Conservation (phyloP, 345 rosid species). For the Aegle marmelos region DNA sequence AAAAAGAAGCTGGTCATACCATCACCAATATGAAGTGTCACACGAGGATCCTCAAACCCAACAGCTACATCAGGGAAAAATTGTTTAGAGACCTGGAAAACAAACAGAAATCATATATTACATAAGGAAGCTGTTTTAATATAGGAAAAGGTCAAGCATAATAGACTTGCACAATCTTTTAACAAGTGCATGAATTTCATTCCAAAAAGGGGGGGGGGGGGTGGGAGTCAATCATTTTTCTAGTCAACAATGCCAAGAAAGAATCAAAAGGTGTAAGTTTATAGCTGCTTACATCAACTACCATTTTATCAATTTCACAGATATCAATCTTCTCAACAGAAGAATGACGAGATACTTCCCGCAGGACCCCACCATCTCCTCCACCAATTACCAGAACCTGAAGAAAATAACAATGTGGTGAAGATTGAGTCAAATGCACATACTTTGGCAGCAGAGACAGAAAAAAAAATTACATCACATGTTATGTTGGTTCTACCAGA, state of each 20-base stretch:
- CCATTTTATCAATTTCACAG: constrained; percentile 96
- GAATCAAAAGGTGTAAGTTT: background rate
- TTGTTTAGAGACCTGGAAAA: constrained; percentile 71
- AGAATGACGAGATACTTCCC: constrained; percentile 86
- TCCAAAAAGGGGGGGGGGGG: too few species aligned
- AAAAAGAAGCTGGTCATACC: constrained; percentile 40
- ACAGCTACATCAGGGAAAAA: constrained; percentile 80
- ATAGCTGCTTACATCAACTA: constrained; percentile 73
- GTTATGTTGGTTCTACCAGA: background rate
- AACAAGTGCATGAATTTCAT: background rate
- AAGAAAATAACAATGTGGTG: constrained; percentile 3
- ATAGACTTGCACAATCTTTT: background rate
- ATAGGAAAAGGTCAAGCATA: background rate
- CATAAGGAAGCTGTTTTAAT: too few species aligned
- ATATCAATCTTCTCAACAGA: constrained; percentile 87
- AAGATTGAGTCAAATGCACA: background rate
- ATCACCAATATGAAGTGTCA: constrained; percentile 76
- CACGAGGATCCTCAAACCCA: constrained; percentile 95
- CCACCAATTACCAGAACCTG: constrained; percentile 97
- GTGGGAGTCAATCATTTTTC: background rate
- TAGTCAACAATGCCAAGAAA: background rate
- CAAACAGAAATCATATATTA: constrained; percentile 3
- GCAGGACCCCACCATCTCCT: constrained; percentile 93
- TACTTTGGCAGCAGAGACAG: background rate
- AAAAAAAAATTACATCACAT: background rate